Percentiles rank a stretch among this genome's conserved stretches.
phyloP scores from a whole-genome alignment of 225 moss, liverwort and hornwort species.

The Ulota crispa region DNA sequence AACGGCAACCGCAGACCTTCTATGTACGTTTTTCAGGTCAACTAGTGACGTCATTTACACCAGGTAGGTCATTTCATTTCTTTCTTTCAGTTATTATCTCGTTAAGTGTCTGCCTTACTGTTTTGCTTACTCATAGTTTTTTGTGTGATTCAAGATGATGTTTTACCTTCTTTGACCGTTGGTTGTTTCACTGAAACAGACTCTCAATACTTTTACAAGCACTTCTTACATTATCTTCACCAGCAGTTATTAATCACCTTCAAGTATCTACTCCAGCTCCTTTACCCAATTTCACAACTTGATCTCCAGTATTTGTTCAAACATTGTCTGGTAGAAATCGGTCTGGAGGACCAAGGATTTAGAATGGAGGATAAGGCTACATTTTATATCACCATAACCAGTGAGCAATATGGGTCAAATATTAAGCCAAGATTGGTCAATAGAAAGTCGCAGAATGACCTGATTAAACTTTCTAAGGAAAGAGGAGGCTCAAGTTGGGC shows the following conservation, averaged over 20 bases:
- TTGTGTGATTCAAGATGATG: background rate
- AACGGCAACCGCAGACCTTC: constrained; percentile 76
- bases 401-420: background rate
- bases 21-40: constrained; percentile 81
- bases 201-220: constrained; percentile 78
- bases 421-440: background rate
- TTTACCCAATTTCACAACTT: constrained; percentile 11
- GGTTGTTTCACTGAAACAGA: constrained; percentile 44
- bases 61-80: constrained; percentile 49
- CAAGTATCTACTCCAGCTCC: constrained; percentile 52
- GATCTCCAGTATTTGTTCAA: background rate
- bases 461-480: background rate
- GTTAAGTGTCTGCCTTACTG: background rate
- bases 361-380: background rate
- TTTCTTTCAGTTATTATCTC: background rate
- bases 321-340: background rate
- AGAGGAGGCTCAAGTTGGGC: background rate
- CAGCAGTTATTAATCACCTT: constrained; percentile 66
- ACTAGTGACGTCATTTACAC: constrained; percentile 79
- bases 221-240: constrained; percentile 75
- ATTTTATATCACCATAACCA: background rate
- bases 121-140: background rate
- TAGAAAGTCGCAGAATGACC: background rate
- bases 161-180: constrained; percentile 18
- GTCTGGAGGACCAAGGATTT: background rate